Evolutionary conservation across 805 yeast genomes (phyloP).

Genomic region (Metschnikowia anglica): DNA sequence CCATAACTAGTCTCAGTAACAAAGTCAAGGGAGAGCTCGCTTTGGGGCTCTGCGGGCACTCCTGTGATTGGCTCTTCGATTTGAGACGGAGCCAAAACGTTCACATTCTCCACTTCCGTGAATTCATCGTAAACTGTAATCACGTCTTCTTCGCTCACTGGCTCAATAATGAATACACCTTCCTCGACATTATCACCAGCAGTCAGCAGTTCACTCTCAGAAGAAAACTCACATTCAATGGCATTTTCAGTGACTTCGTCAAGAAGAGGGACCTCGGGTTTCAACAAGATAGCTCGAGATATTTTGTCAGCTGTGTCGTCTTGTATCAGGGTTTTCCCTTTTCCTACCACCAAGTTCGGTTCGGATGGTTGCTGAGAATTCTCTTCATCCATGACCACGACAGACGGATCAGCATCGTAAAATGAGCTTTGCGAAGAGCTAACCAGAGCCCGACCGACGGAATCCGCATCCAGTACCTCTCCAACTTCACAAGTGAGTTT

Average conservation of each 20-base stretch:
- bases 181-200: neutral
- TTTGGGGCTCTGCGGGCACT: neutral
- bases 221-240: neutral
- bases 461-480: conserved; percentile 8
- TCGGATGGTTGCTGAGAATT: too few species aligned
- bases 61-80: conserved; percentile 11
- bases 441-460: neutral
- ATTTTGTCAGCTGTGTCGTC: neutral
- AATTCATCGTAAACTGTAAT: conserved; percentile 13
- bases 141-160: conserved; percentile 9
- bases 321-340: neutral
- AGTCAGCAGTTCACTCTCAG: conserved; percentile 1
- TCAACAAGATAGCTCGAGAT: neutral
- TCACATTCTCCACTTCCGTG: conserved; percentile 14
- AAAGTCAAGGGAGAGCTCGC: conserved; percentile 1
- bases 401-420: conserved; percentile 1
- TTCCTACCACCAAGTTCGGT: too few species aligned
- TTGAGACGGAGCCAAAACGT: conserved; percentile 12
- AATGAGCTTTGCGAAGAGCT: neutral
- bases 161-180: conserved; percentile 11
- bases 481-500: conserved; percentile 15
- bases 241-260: conserved; percentile 4
- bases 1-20: conserved; percentile 4
- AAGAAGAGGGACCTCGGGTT: conserved; percentile 14
- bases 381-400: too few species aligned